A percentile compares a stretch with the other conserved stretches of the same genome.
Conservation (phyloP, 345 rosid species). For the Kandelia obovata region DNA sequence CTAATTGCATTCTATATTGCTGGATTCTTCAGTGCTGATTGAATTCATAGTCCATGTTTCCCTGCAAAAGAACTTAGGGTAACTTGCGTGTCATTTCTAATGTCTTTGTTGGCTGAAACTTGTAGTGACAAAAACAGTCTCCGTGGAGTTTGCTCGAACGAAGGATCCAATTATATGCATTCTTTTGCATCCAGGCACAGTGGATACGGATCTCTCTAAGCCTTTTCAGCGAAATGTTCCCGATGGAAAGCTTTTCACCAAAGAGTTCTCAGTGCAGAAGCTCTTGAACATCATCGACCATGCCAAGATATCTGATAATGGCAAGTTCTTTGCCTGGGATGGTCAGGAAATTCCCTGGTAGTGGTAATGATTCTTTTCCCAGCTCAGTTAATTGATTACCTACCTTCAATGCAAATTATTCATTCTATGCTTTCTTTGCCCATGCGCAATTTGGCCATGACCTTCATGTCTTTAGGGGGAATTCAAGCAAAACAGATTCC, state of each 20-base stretch:
- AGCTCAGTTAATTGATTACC: no score
- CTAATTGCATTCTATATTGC: no score
- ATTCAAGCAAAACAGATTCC: no score
- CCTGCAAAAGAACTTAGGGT: no score
- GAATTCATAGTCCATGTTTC: no score
- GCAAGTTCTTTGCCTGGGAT: slow-evolving; percentile 96
- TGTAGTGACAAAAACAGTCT: slow-evolving; percentile 65
- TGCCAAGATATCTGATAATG: slow-evolving; percentile 59
- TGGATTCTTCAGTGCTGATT: no score
- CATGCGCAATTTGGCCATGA: no score
- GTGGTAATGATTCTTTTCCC: not conserved
- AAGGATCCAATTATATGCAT: slow-evolving; percentile 78
- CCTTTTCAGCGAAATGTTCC: slow-evolving; percentile 86
- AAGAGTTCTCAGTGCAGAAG: slow-evolving; percentile 73
- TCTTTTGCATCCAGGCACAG: slow-evolving; percentile 91
- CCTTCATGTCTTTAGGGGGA: no score
- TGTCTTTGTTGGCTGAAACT: not conserved
- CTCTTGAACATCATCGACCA: slow-evolving; percentile 62
- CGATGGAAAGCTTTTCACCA: slow-evolving; percentile 73
- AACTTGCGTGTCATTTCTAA: no score
- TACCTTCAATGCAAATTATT: no score
- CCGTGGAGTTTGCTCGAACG: slow-evolving; percentile 68
- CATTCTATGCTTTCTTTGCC: no score
- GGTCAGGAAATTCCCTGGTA: slow-evolving; percentile 91
- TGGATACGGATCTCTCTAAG: slow-evolving; percentile 85